These are phyloP conservation scores for Tremellales sp. DNA, from an alignment of 1,284 basidiomycete species.

Conservation along the genomic window DNA sequence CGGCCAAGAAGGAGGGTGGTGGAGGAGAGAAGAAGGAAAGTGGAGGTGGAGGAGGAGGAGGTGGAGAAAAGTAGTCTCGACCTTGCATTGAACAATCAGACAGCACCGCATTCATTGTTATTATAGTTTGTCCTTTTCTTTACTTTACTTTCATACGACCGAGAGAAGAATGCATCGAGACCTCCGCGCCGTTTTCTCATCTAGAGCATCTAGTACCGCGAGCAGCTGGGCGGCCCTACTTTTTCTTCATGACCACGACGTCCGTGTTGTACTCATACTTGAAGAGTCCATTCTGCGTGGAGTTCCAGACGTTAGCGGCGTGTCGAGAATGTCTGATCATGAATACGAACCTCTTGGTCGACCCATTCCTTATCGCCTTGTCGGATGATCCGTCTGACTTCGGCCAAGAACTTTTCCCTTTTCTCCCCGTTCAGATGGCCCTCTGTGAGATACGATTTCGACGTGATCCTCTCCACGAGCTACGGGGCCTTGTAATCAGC, in stretches of 20 bases:
- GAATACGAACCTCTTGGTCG: conserved; percentile 32
- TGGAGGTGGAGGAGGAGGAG: neutral
- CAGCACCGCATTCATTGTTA: conserved; percentile 1
- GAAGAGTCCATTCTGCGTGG: conserved; percentile 34
- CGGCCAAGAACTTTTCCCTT: conserved; percentile 21
- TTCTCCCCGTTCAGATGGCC: conserved; percentile 29
- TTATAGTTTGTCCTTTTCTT: neutral
- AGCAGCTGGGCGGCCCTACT: conserved; percentile 1
- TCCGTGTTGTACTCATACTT: conserved; percentile 37
- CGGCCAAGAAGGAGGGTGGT: neutral
- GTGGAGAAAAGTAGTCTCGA: neutral
- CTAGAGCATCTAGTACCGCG: neutral
- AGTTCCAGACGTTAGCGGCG: neutral
- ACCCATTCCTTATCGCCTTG: conserved; percentile 36
- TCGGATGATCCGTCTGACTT: conserved; percentile 24
- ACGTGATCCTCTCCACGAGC: conserved; percentile 37
- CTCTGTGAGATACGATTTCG: conserved; percentile 45
- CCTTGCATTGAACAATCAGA: too few species aligned
- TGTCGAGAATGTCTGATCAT: neutral
- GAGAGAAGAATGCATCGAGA: neutral
- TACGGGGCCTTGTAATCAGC: conserved; percentile 7
- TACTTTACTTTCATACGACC: neutral
- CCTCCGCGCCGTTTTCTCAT: too few species aligned
- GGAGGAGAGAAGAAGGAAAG: neutral
- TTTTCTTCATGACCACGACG: conserved; percentile 30